Evolutionary conservation across 805 yeast genomes (phyloP), one percentile per base, ranked within the genome.

Genomic region (Sugiyamaella boreocaroliniensis): DNA sequence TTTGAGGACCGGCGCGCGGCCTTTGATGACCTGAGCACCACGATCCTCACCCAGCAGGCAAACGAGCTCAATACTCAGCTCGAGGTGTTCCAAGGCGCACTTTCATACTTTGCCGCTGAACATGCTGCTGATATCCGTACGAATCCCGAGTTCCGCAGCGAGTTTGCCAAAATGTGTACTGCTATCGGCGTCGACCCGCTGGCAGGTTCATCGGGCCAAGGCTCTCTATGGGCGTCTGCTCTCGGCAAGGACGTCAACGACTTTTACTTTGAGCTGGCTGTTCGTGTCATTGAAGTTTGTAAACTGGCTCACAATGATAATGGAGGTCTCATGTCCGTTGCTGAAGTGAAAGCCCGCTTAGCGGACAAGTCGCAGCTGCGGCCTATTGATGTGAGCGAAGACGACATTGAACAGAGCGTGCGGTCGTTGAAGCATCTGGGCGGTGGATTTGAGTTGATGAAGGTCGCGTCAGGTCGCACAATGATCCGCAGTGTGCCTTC

Each of bases 131-230:
- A 85, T 58, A 82, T 90, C 44, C 70, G 78, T 49, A 74, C 73
- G 46, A 83, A 86, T 64, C 75, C 83, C 0, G 80, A 80, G 52
- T 78, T 89, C 61, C 72, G 95, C 29, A 71, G 76, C 29, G 83
- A 86, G 63, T 88, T 89, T 66, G 81, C 87, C 40, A 77, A 78
- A 54, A 82, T 90, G 71, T 89, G 96, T 62, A 72, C 77, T 3
- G 79, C 83, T 59, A 82, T 89, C 29, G 97, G 97, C 1, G 83
- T 89, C 16, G 97, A 90, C 65, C 93, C 96, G 0, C 66, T 90
- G 26, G 72, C 74, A 2, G 61, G 66, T n/a, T 62, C 67, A 11
- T 56, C 66, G 16, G 58, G 63, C 2, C 54, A 59, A 42, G 59
- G 62, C n/a, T 66, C 72, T 8, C 55, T 69, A 20, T 71, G 71